Percentiles rank a stretch among this genome's conserved stretches.
phyloP scores from a whole-genome alignment of 2,329 filamentous ascomycete species.

The Trichoderma hamatum region DNA sequence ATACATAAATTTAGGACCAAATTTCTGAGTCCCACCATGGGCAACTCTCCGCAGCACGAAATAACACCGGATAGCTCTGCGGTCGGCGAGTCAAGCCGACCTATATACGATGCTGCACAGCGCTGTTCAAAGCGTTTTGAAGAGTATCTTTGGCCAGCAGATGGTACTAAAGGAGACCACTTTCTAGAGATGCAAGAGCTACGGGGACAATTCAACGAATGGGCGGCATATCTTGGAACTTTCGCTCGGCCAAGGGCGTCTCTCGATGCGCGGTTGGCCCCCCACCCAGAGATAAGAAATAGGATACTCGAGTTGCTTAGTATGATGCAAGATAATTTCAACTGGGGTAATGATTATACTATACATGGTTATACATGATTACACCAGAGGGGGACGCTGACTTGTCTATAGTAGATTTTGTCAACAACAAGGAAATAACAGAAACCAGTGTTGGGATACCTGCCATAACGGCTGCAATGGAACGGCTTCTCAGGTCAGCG shows the following conservation, averaged over 20 bases:
- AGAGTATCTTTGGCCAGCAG: too few relatives aligned
- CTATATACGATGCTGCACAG: too few relatives aligned
- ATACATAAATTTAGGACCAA: too few relatives aligned
- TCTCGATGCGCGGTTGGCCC: background rate
- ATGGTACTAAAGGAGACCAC: too few relatives aligned
- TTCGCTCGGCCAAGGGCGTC: background rate
- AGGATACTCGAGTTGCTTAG: background rate
- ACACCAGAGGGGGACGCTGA: background rate
- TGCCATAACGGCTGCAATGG: background rate
- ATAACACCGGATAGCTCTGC: too few relatives aligned
- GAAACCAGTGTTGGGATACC: background rate
- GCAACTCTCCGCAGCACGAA: too few relatives aligned
- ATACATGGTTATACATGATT: too few relatives aligned
- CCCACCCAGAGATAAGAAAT: background rate
- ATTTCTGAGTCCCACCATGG: too few relatives aligned
- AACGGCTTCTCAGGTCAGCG: rapidly evolving
- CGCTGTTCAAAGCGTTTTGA: too few relatives aligned
- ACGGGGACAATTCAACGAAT: too few relatives aligned
- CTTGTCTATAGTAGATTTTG: background rate
- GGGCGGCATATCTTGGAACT: background rate
- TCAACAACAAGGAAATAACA: background rate
- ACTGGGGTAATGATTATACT: background rate
- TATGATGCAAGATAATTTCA: background rate
- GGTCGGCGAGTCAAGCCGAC: too few relatives aligned
- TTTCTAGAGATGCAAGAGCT: too few relatives aligned